Base-by-base conservation (phyloP, 1,139 yeast genomes). In the Debaryomyces subglobosus region DNA sequence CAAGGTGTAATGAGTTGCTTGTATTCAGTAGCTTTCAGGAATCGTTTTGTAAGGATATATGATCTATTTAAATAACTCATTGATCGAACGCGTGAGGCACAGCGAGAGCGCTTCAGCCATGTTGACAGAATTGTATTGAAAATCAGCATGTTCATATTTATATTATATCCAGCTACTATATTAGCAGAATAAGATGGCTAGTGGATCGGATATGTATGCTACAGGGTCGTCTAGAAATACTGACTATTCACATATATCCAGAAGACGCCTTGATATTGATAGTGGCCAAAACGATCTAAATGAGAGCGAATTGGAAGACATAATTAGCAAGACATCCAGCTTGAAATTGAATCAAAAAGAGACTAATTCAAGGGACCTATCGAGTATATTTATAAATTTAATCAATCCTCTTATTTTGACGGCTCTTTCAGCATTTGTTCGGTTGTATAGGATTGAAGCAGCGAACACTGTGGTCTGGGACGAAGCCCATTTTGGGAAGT, bases 381-480 rank as follows among this genome's bases (percentile, higher is more conserved):
- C 48, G 13, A 42, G 45, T 4, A 20, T 57, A 10, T 55, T 67
- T 43, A 48, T 63, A 25, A 57, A 59, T 12, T 56, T 58, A 44
- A 47, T 69, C 3, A 64, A 66, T 48, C 79, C 79, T 5, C 49
- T 74, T 8, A 13, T 72, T 1, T 62, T 76, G 36, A 86, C 95
- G 0, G 67, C 75, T 0, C 42, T 86, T 2, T 84, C 96, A 1
- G 81, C 88, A 12, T 79, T 79, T 54, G 77, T 91, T 9, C 79
- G 98, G 47, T 74, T 89, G 40, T 81, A 85, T 59, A 75, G 77
- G 32, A 87, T 94, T 47, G 88, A 84, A 48, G 74, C 71, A 27
- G 75, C 87, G 35, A 69, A 79, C 46, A 68, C 74, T 36, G 97
- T 95, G 9, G 85, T 91, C 7, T 94, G 99, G 99, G 99, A 92